phyloP scores from a whole-genome alignment of 106 monocot species.

The Dendrobium catenatum region DNA sequence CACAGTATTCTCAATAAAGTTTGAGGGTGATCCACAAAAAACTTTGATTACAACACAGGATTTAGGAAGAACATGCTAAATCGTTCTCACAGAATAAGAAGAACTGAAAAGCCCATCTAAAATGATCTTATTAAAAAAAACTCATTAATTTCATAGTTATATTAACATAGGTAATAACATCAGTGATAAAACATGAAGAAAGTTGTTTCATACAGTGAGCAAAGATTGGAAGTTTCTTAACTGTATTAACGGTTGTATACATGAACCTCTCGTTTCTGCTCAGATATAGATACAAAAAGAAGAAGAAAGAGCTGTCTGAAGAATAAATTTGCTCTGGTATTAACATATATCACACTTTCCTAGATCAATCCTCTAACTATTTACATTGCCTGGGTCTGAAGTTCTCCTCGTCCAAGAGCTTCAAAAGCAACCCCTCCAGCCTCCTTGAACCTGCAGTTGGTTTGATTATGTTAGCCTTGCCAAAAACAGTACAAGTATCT shows the following conservation, averaged over 20 bases:
- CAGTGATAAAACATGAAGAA: no score
- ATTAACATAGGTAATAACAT: no score
- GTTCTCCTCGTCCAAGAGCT: slow-evolving; percentile 54
- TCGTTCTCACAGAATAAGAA: no score
- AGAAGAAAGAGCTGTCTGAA: neutral
- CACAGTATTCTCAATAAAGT: no score
- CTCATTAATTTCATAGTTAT: no score
- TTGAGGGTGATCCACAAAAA: no score
- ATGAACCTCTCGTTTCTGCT: neutral
- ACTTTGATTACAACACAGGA: no score
- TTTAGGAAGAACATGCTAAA: no score
- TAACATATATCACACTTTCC: neutral
- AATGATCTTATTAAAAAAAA: no score
- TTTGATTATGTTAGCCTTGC: slow-evolving; percentile 29
- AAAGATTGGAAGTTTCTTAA: neutral
- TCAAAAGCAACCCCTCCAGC: slow-evolving; percentile 57
- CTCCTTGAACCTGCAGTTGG: slow-evolving; percentile 38
- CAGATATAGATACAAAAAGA: neutral
- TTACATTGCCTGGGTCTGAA: slow-evolving; percentile 76
- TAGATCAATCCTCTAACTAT: slow-evolving; percentile 22
- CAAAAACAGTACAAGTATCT: slow-evolving; percentile 29
- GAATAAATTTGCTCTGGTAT: neutral
- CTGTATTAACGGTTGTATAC: neutral
- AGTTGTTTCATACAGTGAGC: no score
- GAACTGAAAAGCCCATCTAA: no score